Evolutionary conservation across 2,329 filamentous ascomycete genomes (phyloP).

Genomic region (Cladophialophora exuberans): DNA sequence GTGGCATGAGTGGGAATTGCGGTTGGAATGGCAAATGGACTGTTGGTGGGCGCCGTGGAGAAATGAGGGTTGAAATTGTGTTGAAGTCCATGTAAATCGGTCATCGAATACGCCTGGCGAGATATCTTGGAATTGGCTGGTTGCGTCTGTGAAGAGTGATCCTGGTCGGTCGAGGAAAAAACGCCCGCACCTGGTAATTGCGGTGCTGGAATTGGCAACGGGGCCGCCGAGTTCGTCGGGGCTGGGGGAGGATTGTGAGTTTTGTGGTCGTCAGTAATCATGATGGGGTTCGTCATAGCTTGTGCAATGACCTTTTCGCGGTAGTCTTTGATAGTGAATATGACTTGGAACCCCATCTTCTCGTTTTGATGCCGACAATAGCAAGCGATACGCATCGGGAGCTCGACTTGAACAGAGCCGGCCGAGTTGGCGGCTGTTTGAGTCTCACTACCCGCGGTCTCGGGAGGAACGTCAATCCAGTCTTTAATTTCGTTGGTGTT

Average conservation of each 20-base stretch:
- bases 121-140: constrained; percentile 38
- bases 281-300: constrained; percentile 82
- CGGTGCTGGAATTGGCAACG: constrained; percentile 42
- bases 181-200: constrained; percentile 49
- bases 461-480: constrained; percentile 68
- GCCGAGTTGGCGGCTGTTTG: constrained; percentile 51
- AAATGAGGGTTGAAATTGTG: constrained; percentile 53
- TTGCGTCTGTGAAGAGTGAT: constrained; percentile 10
- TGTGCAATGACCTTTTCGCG: constrained; percentile 78
- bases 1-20: constrained; percentile 44
- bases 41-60: constrained; percentile 39
- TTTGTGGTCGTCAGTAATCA: constrained; percentile 98
- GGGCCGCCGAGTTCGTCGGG: constrained; percentile 38
- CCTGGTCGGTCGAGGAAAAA: constrained; percentile 38
- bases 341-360: constrained; percentile 88
- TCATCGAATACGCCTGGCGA: constrained; percentile 60
- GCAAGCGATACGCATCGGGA: constrained; percentile 94
- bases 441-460: constrained; percentile 36
- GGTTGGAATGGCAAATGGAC: constrained; percentile 44
- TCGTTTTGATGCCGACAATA: constrained; percentile 96
- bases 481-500: constrained; percentile 87
- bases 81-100: constrained; percentile 65
- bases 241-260: constrained; percentile 62
- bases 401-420: constrained; percentile 75
- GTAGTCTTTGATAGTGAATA: constrained; percentile 90